Evolutionary conservation across 345 rosid genomes (phyloP), one percentile per base, ranked within the genome.

Genomic region (Eucalyptus curtisii): DNA sequence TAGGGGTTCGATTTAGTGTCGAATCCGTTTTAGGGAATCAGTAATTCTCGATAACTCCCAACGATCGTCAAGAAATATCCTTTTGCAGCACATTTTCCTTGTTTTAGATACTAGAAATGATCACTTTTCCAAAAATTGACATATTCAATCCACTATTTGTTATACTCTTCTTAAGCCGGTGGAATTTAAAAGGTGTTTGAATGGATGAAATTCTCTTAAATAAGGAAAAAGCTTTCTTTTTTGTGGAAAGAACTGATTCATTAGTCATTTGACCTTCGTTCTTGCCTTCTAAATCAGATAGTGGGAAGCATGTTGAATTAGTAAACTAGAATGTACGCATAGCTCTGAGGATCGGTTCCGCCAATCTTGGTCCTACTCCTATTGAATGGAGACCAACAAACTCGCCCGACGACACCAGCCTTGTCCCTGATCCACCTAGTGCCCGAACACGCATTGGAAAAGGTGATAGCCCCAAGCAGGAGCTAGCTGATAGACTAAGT

Each of bases 371-470:
- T 97, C 87, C 91, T 88, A 80, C 95, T 96, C 40, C 93, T 88
- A 87, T 97, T 96, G 92, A 95, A 95, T 87, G 93, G 94, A 48
- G 99, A 97, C 99, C 99, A 96, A 92, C 97, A 94, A 80, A 96
- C 94, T 27, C 94, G 88, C 16, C 94, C 93, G 13, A 98, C 96
- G 17, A 89, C 52, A 7, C 98, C 99, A 82, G 90, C 91, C 94
- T 97, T 97, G 48, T 97, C 97, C 7, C 98, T 96, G 37, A 96
- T 64, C 97, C 96, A 96, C 89, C 99, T 89, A 25, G 92, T 90
- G 80, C 95, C 96, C 25, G 98, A 99, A 87, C 98, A 96, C 13
- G 95, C 97, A 86, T 97, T 96, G 1, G 98, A 96, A 90, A 97
- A 96, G 19, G 96, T 96, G 80, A 91, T 95, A 15, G 98, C 96